These are phyloP conservation scores for Corylus heterophylla DNA, from an alignment of 306 rosid genomes.

Conservation along the genomic window DNA sequence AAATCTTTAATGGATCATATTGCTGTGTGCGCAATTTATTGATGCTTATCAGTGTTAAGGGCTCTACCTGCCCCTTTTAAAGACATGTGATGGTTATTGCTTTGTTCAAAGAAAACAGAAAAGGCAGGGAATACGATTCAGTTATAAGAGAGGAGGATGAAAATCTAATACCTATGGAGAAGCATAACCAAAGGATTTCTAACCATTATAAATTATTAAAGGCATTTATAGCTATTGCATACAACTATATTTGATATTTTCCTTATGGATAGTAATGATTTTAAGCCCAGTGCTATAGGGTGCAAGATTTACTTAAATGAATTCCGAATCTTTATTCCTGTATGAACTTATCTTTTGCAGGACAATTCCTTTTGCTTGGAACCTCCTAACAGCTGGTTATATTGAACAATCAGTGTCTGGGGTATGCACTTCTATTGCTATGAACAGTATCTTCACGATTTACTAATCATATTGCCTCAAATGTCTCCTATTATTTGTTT, in stretches of 20 bases:
- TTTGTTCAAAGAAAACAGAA: slow-evolving; percentile 4
- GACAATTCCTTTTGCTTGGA: slow-evolving; percentile 96
- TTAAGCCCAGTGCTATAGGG: neutral
- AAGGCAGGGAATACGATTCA: neutral
- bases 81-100: neutral
- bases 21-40: neutral
- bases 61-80: neutral
- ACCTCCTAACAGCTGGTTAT: slow-evolving; percentile 80
- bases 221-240: neutral
- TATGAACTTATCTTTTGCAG: slow-evolving; percentile 42
- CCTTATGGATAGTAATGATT: neutral
- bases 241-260: neutral
- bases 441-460: neutral
- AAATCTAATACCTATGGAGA: neutral
- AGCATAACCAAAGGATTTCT: neutral
- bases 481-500: neutral
- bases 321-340: slow-evolving; percentile 10
- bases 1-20: neutral
- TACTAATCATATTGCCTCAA: slow-evolving; percentile 11
- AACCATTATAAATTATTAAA: neutral
- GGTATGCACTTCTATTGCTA: slow-evolving; percentile 46
- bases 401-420: slow-evolving; percentile 76
- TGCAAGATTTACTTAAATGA: slow-evolving; percentile 3
- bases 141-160: neutral
- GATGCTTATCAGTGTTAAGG: neutral